Base-by-base conservation (phyloP, 2,329 filamentous ascomycete genomes). In the Hypoxylon sp. region DNA sequence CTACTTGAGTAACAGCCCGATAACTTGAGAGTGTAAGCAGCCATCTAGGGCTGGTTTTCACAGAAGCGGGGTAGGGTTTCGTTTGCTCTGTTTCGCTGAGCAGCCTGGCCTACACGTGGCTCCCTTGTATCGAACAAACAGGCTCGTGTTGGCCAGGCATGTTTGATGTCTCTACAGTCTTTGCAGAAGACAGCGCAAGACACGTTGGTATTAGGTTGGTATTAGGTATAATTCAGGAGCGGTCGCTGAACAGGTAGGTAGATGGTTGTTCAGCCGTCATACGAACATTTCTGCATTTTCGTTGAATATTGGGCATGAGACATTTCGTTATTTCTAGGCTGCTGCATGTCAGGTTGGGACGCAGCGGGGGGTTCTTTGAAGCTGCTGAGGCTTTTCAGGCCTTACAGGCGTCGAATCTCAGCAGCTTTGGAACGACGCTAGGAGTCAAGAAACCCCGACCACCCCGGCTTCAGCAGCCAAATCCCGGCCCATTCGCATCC, bases 111-210 rank as follows among this genome's bases (percentile, higher is more conserved):
- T 49, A 62, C 62, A 66, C 66, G 63, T 66, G 66, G 50, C 60
- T 60, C 63, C 66, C 66, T 66, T 63, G 59, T 63, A 55, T 48
- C 36, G 43, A 48, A 34, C 34, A 55, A 60, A 48, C 38, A 57
- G 17, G 38, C 45, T 38, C 41, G 38, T 53, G 51, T 49, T 55
- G 45, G 17, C 46, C 51, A 34, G 38, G 32, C 52, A 36, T 55
- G 36, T 56, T 57, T 58, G 41, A 21, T 41, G 38, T 34, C 17
- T 48, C 28, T 30, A 30, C 28, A 30, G 5, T 9, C 28, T 30
- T 28, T 17, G 14, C 17, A 21, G 49, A 49, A 52, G 43, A 49
- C n/a, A 13, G 28, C 13, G 53, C 53, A 34, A 32, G 53, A 43
- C 36, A 55, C 52, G 36, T 55, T 28, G 36, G 41, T 38, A 45